Base-by-base conservation (phyloP, 75 land plant genomes). In the Sequoia sempervirens region DNA sequence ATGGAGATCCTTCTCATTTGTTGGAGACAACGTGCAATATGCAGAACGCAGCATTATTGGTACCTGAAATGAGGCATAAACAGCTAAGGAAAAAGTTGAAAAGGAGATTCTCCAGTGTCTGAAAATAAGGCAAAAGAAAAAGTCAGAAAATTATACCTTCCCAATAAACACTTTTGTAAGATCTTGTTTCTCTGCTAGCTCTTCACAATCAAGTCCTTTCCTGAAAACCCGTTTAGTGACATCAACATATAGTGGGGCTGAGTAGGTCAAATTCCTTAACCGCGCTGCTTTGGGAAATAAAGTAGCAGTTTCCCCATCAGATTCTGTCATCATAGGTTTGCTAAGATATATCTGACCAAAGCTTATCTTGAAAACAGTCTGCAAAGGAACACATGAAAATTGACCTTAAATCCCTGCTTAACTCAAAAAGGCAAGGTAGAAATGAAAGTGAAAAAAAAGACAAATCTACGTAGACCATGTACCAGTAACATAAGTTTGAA, bases 291-390 rank as follows among this genome's bases (percentile, higher is more conserved):
- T 98, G 0, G 99, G 99, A 83, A 94, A 98, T 73, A 98, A 89
- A 10, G 99, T 98, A 26, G 98, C 96, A 20, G 99, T 98, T 87
- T 98, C 99, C 83, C 99, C 98, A 90, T 98, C 99, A 9, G 99
- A 93, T 75, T 98, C 99, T 5, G 99, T 98, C 99, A 98, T 96
- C 99, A 98, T 96, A 15, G 99, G 99, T 85, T 96, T 98, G 79
- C 99, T 98, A 41, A 98, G 84, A 86, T 98, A 98, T 38, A 98
- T 98, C 83, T 98, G 99, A 66, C 99, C 99, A 83, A 98, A 98
- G 78, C 91, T 93, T 36, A 98, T 98, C 91, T 98, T 98, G 89
- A 93, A 95, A 15, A 97, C 88, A 4, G 94, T 95, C 99, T 98
- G 92, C 85, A 88, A 47, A 61, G 34, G 38, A 81, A 41, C 81